phyloP scores from a whole-genome alignment of 1,284 basidiomycete genomes.

The Vanrija sp. region DNA sequence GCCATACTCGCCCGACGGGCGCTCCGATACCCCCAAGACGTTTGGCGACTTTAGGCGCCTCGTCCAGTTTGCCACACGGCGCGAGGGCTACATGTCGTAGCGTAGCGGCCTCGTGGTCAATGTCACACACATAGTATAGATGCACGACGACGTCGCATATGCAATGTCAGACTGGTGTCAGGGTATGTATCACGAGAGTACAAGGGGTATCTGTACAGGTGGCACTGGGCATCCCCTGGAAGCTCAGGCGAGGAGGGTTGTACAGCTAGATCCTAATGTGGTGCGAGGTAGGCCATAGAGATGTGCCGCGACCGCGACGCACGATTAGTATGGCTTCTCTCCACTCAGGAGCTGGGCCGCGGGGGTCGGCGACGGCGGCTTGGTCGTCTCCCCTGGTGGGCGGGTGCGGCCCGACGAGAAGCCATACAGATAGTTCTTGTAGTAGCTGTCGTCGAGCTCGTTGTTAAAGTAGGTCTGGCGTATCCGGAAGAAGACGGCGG shows the following conservation, averaged over 20 bases:
- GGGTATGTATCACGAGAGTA: too few relatives aligned
- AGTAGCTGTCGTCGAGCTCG: conserved; percentile 66
- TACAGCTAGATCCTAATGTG: too few relatives aligned
- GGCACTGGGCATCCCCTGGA: too few relatives aligned
- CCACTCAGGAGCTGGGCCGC: conserved; percentile 18
- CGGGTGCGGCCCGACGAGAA: conserved; percentile 26
- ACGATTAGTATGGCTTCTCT: conserved; percentile 16
- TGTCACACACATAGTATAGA: too few relatives aligned
- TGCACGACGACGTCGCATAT: too few relatives aligned
- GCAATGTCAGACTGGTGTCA: too few relatives aligned
- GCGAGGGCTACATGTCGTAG: conserved; percentile 19
- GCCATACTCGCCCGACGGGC: conserved; percentile 44
- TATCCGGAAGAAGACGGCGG: conserved; percentile 94
- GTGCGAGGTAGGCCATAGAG: too few relatives aligned
- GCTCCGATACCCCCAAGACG: conserved; percentile 62
- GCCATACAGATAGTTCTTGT: conserved; percentile 49
- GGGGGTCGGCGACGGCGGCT: conserved; percentile 20
- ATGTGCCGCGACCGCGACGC: too few relatives aligned
- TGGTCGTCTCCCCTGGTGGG: conserved; percentile 14
- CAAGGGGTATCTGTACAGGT: too few relatives aligned
- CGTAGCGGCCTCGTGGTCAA: not conserved
- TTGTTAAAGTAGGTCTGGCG: conserved; percentile 85
- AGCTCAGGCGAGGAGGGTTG: too few relatives aligned
- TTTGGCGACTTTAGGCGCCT: conserved; percentile 80
- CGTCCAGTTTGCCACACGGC: conserved; percentile 74